Base-by-base conservation (phyloP, 176 grass and related monocot genomes). In the Elymus sibiricus region DNA sequence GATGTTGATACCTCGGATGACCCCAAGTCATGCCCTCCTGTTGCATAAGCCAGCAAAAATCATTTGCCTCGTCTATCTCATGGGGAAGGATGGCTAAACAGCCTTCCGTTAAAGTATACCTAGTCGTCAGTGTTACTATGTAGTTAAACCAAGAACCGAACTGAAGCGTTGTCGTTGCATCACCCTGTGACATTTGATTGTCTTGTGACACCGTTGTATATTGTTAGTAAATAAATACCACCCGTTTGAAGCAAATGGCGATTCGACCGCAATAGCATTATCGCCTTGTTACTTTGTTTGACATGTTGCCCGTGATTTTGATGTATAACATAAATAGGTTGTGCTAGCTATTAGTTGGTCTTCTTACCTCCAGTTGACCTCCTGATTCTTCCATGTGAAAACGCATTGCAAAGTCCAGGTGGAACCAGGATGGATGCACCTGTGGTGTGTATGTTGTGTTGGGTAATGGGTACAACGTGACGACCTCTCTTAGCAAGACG, bases 1-100 rank as follows among this genome's bases (percentile, higher is more conserved):
- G 88, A 98, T 63, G 90, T 98, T 28, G 96, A 98, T 87, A 98
- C 93, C 46, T 91, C 93, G 7, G 88, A 95, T 88, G 96, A 98
- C 43, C 85, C 86, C 19, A 90, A 91, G 79, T 91, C 91, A 7
- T 95, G 94, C 71, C 93, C 93, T 58, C 93, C 96, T 22, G 93
- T 98, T 58, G 96, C 96, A 17, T 98, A 83, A 88, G 61, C 53
- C 22, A 72, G 67, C 63, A 29, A 74, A 75, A 66, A 62, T 77
- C 66, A 74, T 60, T 80, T 87, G 67, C 71, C 76, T 74, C 35
- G 24, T 83, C 40, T 38, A 76, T 76, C 44, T 75, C 9, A 26
- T 53, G 40, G 76, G 86, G 89, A 88, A 91, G 70, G 81, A 68
- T 60, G 78, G 82, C 77, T 22, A 82, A 82, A 71, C 71, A 37